These are phyloP conservation scores for Podila horticola DNA, from an alignment of 192 early-diverging fungal genomes.

Conservation along the genomic window DNA sequence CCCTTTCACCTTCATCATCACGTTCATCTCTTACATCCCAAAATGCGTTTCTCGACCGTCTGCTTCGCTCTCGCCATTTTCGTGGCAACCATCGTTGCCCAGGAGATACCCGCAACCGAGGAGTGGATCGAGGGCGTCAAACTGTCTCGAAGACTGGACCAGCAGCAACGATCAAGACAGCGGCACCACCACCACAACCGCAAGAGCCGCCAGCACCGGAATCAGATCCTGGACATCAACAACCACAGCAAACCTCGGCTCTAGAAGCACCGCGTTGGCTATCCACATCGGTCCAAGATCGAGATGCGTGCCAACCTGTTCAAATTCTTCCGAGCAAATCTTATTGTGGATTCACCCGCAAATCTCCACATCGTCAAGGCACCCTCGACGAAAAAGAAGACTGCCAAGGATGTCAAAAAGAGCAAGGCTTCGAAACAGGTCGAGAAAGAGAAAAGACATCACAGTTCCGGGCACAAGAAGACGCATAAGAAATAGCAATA, in stretches of 20 bases:
- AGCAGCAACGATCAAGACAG: conserved; percentile 1
- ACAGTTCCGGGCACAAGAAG: background rate
- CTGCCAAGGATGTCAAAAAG: background rate
- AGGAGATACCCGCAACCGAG: conserved; percentile 33
- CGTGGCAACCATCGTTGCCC: conserved; percentile 3
- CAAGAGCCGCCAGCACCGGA: background rate
- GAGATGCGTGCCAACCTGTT: conserved; percentile 9
- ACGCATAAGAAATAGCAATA: background rate
- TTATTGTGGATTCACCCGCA: background rate
- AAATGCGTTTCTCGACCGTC: conserved; percentile 14
- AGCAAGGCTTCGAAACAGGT: conserved; percentile 6
- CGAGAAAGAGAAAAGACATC: background rate
- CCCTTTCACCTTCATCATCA: background rate
- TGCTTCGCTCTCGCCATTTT: conserved; percentile 8
- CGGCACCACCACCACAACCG: background rate
- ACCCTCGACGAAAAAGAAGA: background rate
- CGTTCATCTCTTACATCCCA: background rate
- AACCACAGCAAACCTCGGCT: background rate
- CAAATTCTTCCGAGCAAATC: conserved; percentile 9
- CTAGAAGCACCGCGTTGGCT: background rate
- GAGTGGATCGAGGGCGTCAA: conserved; percentile 43
- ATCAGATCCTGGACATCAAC: background rate
- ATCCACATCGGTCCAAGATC: conserved; percentile 3
- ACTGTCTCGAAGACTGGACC: conserved; percentile 13
- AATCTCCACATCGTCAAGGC: background rate